Evolutionary conservation across 2,329 filamentous ascomycete species (phyloP).

Genomic region (Akanthomyces lecanii): DNA sequence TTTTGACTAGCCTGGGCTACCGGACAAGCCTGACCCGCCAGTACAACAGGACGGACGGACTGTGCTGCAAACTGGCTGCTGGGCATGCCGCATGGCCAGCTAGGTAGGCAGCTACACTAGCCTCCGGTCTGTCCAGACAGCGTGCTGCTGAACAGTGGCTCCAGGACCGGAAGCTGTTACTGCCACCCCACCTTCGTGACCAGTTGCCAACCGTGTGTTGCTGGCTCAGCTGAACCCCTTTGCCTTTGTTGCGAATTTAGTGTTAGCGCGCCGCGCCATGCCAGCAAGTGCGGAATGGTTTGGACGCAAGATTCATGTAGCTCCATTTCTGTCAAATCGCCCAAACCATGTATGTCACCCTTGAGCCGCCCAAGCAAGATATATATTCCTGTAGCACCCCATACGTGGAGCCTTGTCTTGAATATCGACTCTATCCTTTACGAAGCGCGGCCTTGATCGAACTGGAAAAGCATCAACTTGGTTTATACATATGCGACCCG

Average conservation of each 20-base stretch:
- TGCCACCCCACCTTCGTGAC: constrained; percentile 15
- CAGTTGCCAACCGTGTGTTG: constrained; percentile 13
- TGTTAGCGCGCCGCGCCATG: constrained; percentile 15
- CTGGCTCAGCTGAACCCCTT: constrained; percentile 17
- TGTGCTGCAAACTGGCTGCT: neutral
- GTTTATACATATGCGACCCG: neutral
- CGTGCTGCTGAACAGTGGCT: constrained; percentile 10
- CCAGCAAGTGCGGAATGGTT: constrained; percentile 14
- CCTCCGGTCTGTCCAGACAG: neutral
- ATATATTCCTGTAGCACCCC: constrained; percentile 16
- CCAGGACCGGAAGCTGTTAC: constrained; percentile 11
- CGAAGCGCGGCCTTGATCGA: neutral
- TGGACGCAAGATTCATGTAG: constrained; percentile 16
- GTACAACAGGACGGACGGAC: neutral
- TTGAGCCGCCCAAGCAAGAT: constrained; percentile 13
- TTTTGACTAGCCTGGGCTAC: neutral
- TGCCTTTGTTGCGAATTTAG: constrained; percentile 11
- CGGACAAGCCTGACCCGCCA: neutral
- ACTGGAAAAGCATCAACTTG: constrained; percentile 1
- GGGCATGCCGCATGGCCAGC: neutral
- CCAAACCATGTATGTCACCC: constrained; percentile 7
- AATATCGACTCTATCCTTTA: constrained; percentile 6
- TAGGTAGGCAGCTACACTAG: neutral
- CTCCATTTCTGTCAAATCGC: constrained; percentile 16
- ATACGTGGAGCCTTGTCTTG: constrained; percentile 12